phyloP scores from a whole-genome alignment of 495 filamentous ascomycete genomes.

The Recurvomyces mirabilis region DNA sequence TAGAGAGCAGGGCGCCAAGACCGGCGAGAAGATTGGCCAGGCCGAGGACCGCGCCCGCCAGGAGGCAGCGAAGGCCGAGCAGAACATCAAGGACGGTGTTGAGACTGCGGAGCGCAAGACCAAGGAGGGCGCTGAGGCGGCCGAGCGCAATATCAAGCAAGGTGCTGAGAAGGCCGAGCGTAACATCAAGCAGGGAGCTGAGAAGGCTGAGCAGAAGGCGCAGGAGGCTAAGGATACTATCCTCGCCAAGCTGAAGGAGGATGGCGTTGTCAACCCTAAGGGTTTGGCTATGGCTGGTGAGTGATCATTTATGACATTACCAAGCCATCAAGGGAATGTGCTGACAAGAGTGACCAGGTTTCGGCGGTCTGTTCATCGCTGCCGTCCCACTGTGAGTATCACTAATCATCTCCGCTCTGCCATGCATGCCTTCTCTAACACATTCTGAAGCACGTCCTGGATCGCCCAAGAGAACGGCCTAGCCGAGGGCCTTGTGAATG shows the following conservation, averaged over 20 bases:
- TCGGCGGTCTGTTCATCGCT: conserved; percentile 13
- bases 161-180: background rate
- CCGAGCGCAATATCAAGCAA: background rate
- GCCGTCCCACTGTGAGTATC: conserved; percentile 12
- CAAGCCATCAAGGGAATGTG: background rate
- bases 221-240: conserved; percentile 6
- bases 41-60: background rate
- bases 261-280: conserved; percentile 15
- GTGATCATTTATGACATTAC: too few species aligned
- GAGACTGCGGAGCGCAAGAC: background rate
- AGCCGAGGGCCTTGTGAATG: conserved; percentile 7
- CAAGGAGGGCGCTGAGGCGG: background rate
- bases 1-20: too few species aligned
- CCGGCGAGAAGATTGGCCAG: background rate
- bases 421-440: too few species aligned
- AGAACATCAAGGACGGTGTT: background rate
- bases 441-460: too few species aligned
- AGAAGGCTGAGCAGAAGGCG: conserved; percentile 2
- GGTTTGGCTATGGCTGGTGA: conserved; percentile 10
- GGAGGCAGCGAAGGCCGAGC: background rate
- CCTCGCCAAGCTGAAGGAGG: conserved; percentile 7
- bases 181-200: background rate
- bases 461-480: conserved; percentile 7
- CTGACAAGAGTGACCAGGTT: conserved; percentile 1
- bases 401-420: too few species aligned